A percentile compares a stretch with the other conserved stretches of the same genome.
phyloP scores from a whole-genome alignment of 352 stramenopile genomes.

The Achlya hypogyna region DNA sequence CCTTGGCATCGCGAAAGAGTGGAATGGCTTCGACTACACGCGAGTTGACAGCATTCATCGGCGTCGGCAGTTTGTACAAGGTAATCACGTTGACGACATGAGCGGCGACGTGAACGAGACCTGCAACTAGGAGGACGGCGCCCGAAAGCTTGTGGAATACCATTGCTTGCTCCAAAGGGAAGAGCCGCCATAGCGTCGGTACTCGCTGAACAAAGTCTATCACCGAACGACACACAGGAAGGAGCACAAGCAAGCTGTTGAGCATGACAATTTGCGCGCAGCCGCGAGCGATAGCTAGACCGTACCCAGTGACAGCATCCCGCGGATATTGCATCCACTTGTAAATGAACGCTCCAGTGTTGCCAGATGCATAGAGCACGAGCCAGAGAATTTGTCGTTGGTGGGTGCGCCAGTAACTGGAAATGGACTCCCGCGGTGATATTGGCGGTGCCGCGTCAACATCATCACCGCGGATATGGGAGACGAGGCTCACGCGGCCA shows the following conservation, averaged over 20 bases:
- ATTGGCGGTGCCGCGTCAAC: too few relatives aligned
- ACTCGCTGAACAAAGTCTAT: slow-evolving; percentile 42
- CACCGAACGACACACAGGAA: slow-evolving; percentile 63
- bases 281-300: slow-evolving; percentile 47
- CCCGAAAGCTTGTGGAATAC: slow-evolving; percentile 68
- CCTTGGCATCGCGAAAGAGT: neutral
- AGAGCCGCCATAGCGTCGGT: slow-evolving; percentile 31
- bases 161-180: slow-evolving; percentile 54
- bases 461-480: too few relatives aligned
- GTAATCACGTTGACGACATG: neutral
- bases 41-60: neutral
- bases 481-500: too few relatives aligned
- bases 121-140: slow-evolving; percentile 47
- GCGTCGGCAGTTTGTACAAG: neutral
- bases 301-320: slow-evolving; percentile 41
- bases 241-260: slow-evolving; percentile 54
- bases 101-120: slow-evolving; percentile 37
- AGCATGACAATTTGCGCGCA: slow-evolving; percentile 60
- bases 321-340: slow-evolving; percentile 32
- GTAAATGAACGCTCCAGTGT: slow-evolving; percentile 38
- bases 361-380: slow-evolving; percentile 32
- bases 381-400: slow-evolving; percentile 43
- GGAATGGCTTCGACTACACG: neutral
- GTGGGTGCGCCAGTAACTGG: slow-evolving; percentile 37
- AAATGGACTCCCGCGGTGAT: slow-evolving; percentile 24